These are phyloP conservation scores for Metschnikowia matae DNA, from an alignment of 805 yeast genomes.

Conservation along the genomic window DNA sequence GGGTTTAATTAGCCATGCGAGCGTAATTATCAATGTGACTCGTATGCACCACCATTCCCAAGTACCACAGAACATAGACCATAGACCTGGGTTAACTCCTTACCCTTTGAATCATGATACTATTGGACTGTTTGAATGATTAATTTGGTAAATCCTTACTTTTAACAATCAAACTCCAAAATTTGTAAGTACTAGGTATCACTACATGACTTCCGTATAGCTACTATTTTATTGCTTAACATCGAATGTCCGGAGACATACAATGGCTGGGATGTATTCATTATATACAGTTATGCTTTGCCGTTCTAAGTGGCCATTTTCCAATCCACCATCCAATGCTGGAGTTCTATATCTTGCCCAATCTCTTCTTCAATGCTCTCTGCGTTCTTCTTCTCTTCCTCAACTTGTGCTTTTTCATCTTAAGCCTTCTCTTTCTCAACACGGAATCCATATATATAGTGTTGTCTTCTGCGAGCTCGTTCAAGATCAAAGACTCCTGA, in stretches of 20 bases:
- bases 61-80: too few relatives aligned
- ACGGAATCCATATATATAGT: slow-evolving; percentile 61
- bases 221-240: neutral
- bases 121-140: too few relatives aligned
- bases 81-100: too few relatives aligned
- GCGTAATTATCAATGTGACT: neutral
- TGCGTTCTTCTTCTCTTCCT: slow-evolving; percentile 96
- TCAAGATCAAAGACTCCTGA: neutral
- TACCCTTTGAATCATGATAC: too few relatives aligned
- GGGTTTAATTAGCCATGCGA: neutral
- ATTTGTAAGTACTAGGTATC: neutral
- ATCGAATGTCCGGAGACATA: neutral
- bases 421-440: slow-evolving; percentile 78
- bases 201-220: too few relatives aligned
- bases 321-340: neutral
- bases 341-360: slow-evolving; percentile 39
- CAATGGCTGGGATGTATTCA: neutral
- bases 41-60: neutral
- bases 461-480: slow-evolving; percentile 17
- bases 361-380: slow-evolving; percentile 71
- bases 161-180: too few relatives aligned
- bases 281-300: slow-evolving; percentile 1
- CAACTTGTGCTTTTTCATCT: slow-evolving; percentile 96
- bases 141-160: too few relatives aligned
- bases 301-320: neutral